Base-by-base conservation (phyloP, 441 rosid species). In the Brassica hybrid region DNA sequence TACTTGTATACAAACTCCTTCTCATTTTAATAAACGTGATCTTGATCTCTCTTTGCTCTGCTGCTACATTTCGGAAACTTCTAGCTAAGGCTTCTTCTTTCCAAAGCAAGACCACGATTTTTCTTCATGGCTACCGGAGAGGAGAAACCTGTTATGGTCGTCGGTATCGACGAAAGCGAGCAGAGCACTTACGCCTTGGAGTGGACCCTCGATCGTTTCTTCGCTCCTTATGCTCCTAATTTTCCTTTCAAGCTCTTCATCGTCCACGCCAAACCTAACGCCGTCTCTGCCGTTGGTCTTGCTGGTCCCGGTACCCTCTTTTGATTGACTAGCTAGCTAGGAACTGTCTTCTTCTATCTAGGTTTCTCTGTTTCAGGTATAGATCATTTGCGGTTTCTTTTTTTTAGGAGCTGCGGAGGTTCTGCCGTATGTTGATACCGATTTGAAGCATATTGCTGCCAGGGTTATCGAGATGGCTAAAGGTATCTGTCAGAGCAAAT, bases 121-220 rank as follows among this genome's bases (percentile, higher is more conserved):
- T 50, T 50, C 18, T 50, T 50, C 18, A 43, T 52, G 58, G 58
- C 88, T 32, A 68, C 79, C 30, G 34, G 76, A 75, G 76, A 60
- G 3, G 92, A 86, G 66, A 93, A 91, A 78, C 81, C 85, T 16
- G 86, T 87, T 73, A 84, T 93, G 92, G 77, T 93, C 1, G 84
- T 91, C 1, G 99, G 90, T 1, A 56, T 91, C 54, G 99, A 95
- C 80, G 97, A 93, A 1, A 91, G 98, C 84, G 92, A 89, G 74
- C 92, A 84, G 59, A 93, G 99, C 81, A 45, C 14, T 4, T 91
- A 93, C 89, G 99, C 97, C 1, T 81, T 95, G 82, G 85, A 87
- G 76, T 95, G 99, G 99, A 88, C 91, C 2, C 83, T 95, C 3
- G 89, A 88, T 71, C 93, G 79, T 62, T 91, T 94, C 85, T 84